Percentiles rank a stretch among this genome's conserved stretches.
phyloP scores from a whole-genome alignment of 116 monocot genomes.

The Cymodocea nodosa region DNA sequence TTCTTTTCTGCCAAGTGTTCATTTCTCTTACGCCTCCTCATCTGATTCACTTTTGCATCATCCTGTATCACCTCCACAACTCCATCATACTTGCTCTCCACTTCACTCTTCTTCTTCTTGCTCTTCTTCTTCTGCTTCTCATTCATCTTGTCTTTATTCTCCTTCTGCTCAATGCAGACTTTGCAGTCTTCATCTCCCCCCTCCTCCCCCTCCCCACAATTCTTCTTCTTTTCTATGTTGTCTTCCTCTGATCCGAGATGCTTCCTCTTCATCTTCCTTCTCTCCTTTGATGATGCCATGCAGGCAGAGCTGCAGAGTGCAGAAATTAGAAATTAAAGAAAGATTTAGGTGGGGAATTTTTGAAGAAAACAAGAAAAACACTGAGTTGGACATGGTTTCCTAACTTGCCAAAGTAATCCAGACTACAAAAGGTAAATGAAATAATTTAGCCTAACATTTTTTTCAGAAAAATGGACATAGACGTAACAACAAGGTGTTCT shows the following conservation, averaged over 20 bases:
- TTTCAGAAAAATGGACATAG: no score
- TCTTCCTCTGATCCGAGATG: not conserved
- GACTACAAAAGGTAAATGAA: no score
- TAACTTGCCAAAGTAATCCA: no score
- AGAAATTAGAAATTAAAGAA: no score
- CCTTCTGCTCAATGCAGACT: not conserved
- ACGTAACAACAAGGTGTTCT: no score
- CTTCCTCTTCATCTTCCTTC: slow-evolving; percentile 5
- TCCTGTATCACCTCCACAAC: not conserved
- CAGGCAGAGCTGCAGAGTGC: no score
- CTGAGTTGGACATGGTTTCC: not conserved
- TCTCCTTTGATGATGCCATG: not conserved
- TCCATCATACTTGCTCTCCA: not conserved
- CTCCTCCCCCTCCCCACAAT: not conserved
- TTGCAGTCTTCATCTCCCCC: not conserved
- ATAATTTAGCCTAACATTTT: no score
- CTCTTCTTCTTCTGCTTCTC: not conserved
- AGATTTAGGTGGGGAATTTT: not conserved
- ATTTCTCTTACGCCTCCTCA: not conserved
- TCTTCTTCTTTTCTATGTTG: not conserved
- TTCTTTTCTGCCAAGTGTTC: not conserved
- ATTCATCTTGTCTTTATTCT: not conserved
- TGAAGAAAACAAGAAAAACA: not conserved
- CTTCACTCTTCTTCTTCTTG: not conserved
- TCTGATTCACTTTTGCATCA: not conserved